Evolutionary conservation across 768 basidiomycete species (phyloP).

Genomic region (Auriculariales sp.): DNA sequence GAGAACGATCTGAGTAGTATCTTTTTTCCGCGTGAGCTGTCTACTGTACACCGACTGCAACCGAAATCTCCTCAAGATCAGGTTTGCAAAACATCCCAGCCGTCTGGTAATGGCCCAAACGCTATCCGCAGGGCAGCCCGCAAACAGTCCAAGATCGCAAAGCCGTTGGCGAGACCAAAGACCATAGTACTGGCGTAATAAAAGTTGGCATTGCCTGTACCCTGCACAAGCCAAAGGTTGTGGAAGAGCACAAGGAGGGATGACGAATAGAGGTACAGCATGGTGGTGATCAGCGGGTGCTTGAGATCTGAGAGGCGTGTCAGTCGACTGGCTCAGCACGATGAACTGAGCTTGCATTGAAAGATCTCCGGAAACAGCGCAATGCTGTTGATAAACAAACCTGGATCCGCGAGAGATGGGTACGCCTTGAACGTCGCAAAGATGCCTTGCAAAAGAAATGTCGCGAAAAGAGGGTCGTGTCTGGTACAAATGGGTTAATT

Average conservation of each 20-base stretch:
- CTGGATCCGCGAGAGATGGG: constrained; percentile 79
- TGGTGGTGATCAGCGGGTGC: constrained; percentile 68
- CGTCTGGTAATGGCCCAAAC: constrained; percentile 40
- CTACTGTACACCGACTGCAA: no score
- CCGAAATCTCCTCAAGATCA: no score
- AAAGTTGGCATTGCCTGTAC: constrained; percentile 95
- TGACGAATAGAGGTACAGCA: constrained; percentile 72
- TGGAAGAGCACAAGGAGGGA: constrained; percentile 85
- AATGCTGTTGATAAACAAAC: constrained; percentile 71
- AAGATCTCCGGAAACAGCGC: constrained; percentile 72
- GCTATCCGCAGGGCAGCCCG: constrained; percentile 74
- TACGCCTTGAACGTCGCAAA: constrained; percentile 83
- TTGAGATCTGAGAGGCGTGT: constrained; percentile 47
- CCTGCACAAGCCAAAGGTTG: constrained; percentile 79
- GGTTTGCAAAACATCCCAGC: constrained; percentile 38
- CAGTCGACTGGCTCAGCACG: no score
- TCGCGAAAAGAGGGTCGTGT: constrained; percentile 72
- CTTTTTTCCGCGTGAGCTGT: no score
- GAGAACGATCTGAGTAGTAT: no score
- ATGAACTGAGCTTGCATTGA: constrained; percentile 41
- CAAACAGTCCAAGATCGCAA: constrained; percentile 67
- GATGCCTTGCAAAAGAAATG: constrained; percentile 61
- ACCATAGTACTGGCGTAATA: constrained; percentile 94
- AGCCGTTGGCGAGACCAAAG: constrained; percentile 76
- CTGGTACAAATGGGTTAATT: constrained; percentile 22